Base-by-base conservation (phyloP, 495 filamentous ascomycete genomes). In the Mytilinidion resinicola region DNA sequence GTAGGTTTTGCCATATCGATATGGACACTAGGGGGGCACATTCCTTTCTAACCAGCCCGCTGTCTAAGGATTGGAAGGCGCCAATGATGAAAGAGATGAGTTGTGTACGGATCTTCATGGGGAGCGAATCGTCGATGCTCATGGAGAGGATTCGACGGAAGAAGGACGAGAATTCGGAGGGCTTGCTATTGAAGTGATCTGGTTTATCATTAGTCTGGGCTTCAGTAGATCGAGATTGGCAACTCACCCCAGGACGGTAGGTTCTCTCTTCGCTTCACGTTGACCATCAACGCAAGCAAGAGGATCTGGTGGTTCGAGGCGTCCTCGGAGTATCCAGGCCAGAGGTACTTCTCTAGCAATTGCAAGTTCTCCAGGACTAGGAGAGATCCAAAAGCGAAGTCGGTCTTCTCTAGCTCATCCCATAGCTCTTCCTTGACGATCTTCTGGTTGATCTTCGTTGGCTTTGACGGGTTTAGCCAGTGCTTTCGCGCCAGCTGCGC, bases 1-100 rank as follows among this genome's bases (percentile, higher is more conserved):
- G 87, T 33, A 99, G 73, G 64, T 95, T 92, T 64, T 96, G 88
- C 93, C 93, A 97, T 64, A 95, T 88, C 1, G 89, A 87, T 63
- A 99, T 95, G 0, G 89, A 91, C 42, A 99, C 92, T 39, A 99
- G 77, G 10, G 93, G 89, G 42, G 91, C 95, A 73, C 92, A 96
- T 76, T 99, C 92, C 68, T 95, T 97, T 48, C 93, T 82, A 33
- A 97, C 87, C 50, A 96, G 78, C 19, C 78, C 80, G 72, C 86
- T 95, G 65, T 99, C 93, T 15, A 97, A 80, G 20, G 91, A 96
- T 72, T 96, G 91, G 70, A 96, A 97, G 53, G 92, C 89, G 62
- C 84, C 82, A 53, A 96, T 91, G 56, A 96, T 80, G 70, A 95
- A 96, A 12, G 84, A 86, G 4, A 97, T 73, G 30, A 97, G 80